These are phyloP conservation scores for Elaeagnus macrophylla DNA, from an alignment of 306 rosid genomes.

Conservation along the genomic window DNA sequence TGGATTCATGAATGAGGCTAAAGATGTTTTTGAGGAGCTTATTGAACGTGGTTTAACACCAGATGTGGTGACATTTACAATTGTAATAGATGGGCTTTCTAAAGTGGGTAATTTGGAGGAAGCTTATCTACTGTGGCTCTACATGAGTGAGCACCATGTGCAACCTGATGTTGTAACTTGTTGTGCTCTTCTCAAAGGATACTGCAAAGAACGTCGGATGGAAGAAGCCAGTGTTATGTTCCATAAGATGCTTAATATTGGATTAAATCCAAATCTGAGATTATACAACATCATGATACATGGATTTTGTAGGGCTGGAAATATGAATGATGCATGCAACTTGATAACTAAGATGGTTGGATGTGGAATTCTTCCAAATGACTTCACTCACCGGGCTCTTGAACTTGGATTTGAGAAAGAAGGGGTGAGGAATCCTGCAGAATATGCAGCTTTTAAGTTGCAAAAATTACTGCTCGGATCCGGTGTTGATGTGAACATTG, in stretches of 20 bases:
- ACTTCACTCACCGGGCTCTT: slow-evolving; percentile 20
- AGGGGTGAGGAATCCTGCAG: slow-evolving; percentile 15
- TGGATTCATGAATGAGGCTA: slow-evolving; percentile 28
- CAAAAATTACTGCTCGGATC: slow-evolving; percentile 21
- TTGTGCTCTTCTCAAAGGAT: slow-evolving; percentile 33
- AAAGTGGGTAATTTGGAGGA: slow-evolving; percentile 30
- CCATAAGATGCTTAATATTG: too few relatives aligned
- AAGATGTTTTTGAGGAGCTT: slow-evolving; percentile 27
- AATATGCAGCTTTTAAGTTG: slow-evolving; percentile 21
- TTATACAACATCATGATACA: too few relatives aligned
- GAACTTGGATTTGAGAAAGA: slow-evolving; percentile 25
- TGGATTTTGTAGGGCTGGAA: too few relatives aligned
- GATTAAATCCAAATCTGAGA: too few relatives aligned
- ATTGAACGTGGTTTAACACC: slow-evolving; percentile 26
- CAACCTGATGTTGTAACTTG: slow-evolving; percentile 40
- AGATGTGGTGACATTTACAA: slow-evolving; percentile 29
- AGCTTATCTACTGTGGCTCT: slow-evolving; percentile 31
- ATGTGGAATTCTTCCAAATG: slow-evolving; percentile 24
- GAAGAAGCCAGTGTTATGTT: slow-evolving; percentile 29
- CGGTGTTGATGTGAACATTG: slow-evolving; percentile 7
- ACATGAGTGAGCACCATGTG: slow-evolving; percentile 28
- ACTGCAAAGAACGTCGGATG: slow-evolving; percentile 23
- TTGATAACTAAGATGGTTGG: slow-evolving; percentile 26
- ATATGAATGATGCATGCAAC: too few relatives aligned
- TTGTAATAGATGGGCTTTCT: slow-evolving; percentile 27